Evolutionary conservation across 108 stramenopile genomes (phyloP), one percentile per base, ranked within the genome.

Genomic region (Fragilaria crotonensis): DNA sequence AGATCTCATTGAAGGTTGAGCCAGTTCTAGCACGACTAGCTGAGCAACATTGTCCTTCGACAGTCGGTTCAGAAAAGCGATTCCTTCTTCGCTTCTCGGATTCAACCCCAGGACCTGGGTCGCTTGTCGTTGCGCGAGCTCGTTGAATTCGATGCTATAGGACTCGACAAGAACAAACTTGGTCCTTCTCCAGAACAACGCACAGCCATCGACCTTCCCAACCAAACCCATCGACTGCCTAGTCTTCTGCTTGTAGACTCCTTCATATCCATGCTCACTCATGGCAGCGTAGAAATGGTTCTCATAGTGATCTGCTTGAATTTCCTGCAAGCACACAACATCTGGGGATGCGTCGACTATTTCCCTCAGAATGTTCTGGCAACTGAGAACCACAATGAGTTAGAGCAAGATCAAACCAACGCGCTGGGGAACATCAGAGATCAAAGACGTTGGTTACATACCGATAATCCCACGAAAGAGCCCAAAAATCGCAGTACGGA

Each of bases 151-250:
- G 60, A 99, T 83, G 57, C 87, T 90, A 78, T 97, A 97, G 32
- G 93, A 91, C 61, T 98, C 97, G 29, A 93, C 80, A 29, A 96
- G 58, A 57, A 92, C 84, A 70, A 97, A 96, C 61, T 94, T 94
- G 18, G 72, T 63, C 52, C 93, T 54, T 69, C 94, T 82, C 96
- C 96, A 99, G 59, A 99, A 95, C 30, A 96, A 65, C 17, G 98
- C 98, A 79, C 98, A 99, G n/a, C 98, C 98, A 59, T 99, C 98
- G 25, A 99, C 96, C 72, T 97, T 95, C 11, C 93, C 95, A 30
- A 85, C 85, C 57, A 90, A 61, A 58, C 95, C 95, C 94, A 98
- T 96, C 25, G 87, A 67, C 64, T 95, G 92, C 51, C 96, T 67
- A 3, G 95, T 97, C 76, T 99, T 99, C 63, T 96, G 94, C 72